Conservation (phyloP, 306 rosid genomes). For the Ochetophila trinervis region DNA sequence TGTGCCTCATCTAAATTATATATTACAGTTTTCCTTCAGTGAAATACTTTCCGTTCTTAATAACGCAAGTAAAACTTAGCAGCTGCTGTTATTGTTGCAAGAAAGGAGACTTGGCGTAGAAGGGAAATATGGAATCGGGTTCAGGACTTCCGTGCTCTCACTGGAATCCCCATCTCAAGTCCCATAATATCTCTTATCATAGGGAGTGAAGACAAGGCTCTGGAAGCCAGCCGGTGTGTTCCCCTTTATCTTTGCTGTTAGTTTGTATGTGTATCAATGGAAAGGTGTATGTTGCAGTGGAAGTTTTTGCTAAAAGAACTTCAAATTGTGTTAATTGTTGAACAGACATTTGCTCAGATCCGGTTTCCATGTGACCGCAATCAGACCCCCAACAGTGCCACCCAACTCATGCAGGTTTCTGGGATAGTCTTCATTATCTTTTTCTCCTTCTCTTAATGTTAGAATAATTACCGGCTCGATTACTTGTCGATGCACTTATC, state of each 20-base stretch:
- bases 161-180: conserved; percentile 84
- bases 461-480: not conserved
- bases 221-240: conserved; percentile 70
- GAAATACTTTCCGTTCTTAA: conserved; percentile 4
- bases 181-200: conserved; percentile 84
- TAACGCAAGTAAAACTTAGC: conserved; percentile 29
- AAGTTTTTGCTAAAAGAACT: not conserved
- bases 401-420: conserved; percentile 94
- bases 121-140: conserved; percentile 69
- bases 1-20: not conserved
- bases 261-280: not conserved
- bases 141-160: conserved; percentile 66
- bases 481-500: not conserved
- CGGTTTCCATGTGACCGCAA: conserved; percentile 94
- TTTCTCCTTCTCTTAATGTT: not conserved
- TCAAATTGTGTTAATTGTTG: conserved; percentile 19
- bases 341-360: conserved; percentile 77
- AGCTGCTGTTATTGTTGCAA: conserved; percentile 84
- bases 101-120: conserved; percentile 82
- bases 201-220: conserved; percentile 84
- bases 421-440: not conserved
- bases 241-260: conserved; percentile 11
- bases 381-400: conserved; percentile 94
- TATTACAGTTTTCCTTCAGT: not conserved
- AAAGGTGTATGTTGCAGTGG: not conserved